Base-by-base conservation (phyloP, 768 basidiomycete genomes). In the Lactarius pseudohatsudake region DNA sequence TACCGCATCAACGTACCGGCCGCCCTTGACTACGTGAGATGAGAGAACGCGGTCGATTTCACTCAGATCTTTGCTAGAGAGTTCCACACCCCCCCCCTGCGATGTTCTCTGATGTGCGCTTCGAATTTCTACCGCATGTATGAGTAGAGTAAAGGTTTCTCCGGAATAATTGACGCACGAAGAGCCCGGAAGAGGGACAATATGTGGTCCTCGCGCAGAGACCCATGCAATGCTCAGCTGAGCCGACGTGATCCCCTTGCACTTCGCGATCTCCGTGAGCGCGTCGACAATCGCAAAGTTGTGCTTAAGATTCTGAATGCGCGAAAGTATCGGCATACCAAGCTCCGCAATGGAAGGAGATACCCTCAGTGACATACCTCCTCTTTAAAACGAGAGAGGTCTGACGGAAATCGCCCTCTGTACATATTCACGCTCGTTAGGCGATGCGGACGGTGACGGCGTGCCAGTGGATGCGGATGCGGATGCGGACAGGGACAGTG, bases 171-270 rank as follows among this genome's bases (percentile, higher is more conserved):
- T 30, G 64, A 74, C 76, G 56, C 62, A 79, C 78, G 78, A 79
- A 20, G 79, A 79, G 0, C 83, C 83, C 0, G 83, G 82, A 22
- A 85, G 76, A 4, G 83, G 82, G 62, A 85, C 76, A 26, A 81
- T 76, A 71, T 81, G 75, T 7, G 60, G 54, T 18, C 79, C 79
- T 7, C 75, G 75, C 7, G 76, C 71, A 26, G 56, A 57, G 3
- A 80, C 79, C 79, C 79, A 81, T 1, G 79, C 79, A 40, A 81
- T 74, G 68, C 72, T 73, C 16, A 81, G 74, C 69, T 79, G 77
- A 0, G 76, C 79, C 5, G 80, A 73, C 0, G 80, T 78, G 38
- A 82, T 72, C 6, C 76, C 76, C 73, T 80, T 82, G 71, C 75
- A 77, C 57, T 74, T 68, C 1, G 81, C 82, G 36, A 84, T 73